Evolutionary conservation across 495 filamentous ascomycete species (phyloP).

Genomic region (Xylaria sp.): DNA sequence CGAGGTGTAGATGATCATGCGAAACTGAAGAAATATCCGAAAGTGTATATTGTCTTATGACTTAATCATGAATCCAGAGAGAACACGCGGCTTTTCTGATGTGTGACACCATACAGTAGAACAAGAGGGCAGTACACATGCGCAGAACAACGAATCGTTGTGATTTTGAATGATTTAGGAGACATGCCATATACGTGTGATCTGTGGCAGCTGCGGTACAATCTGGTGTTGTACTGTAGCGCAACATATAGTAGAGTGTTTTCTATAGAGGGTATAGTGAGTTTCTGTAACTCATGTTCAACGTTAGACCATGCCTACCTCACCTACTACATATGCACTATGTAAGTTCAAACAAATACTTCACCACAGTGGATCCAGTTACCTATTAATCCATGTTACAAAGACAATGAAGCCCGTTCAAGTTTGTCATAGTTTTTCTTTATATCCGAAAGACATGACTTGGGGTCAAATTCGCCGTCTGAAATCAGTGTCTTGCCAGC

Average conservation of each 20-base stretch:
- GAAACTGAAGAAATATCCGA: not conserved
- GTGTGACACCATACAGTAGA: not conserved
- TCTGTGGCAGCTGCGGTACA: not conserved
- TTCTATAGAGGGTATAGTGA: not conserved
- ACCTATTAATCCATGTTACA: too few species aligned
- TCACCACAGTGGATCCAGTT: too few species aligned
- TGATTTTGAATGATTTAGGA: not conserved
- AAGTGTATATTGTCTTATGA: not conserved
- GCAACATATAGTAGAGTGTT: not conserved
- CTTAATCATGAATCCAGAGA: not conserved
- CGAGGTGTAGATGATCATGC: not conserved
- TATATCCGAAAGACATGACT: not conserved
- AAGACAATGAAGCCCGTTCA: too few species aligned
- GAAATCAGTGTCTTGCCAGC: not conserved
- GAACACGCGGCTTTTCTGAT: conserved; percentile 5
- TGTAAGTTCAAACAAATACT: too few species aligned
- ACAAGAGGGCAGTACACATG: not conserved
- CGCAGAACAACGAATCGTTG: not conserved
- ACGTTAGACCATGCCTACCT: not conserved
- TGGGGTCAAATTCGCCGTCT: not conserved
- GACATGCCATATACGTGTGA: not conserved
- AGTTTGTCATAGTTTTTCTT: too few species aligned
- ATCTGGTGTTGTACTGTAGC: not conserved
- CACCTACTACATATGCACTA: not conserved
- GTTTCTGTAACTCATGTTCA: not conserved